phyloP scores from a whole-genome alignment of 768 basidiomycete species.

The Tremella mesenterica region DNA sequence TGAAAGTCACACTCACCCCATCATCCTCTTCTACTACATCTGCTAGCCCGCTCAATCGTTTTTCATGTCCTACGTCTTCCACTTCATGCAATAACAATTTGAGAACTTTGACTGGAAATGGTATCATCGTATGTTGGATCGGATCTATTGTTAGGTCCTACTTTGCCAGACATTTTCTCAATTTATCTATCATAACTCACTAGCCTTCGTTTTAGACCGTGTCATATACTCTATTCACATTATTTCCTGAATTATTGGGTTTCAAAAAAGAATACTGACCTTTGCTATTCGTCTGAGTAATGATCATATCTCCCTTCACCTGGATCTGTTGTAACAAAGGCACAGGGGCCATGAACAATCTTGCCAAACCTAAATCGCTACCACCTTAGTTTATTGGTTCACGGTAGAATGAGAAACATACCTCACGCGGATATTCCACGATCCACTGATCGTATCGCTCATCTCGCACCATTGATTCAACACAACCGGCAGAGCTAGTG shows the following conservation, averaged over 20 bases:
- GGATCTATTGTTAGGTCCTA: conserved; percentile 53
- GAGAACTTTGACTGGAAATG: conserved; percentile 85
- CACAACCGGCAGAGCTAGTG: conserved; percentile 72
- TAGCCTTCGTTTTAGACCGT: conserved; percentile 73
- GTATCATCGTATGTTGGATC: conserved; percentile 70
- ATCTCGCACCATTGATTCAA: conserved; percentile 92
- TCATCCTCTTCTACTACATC: conserved; percentile 46
- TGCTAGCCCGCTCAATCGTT: conserved; percentile 47
- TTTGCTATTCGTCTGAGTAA: conserved; percentile 68
- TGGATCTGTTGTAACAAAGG: conserved; percentile 58
- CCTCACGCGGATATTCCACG: conserved; percentile 80
- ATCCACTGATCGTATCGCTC: conserved; percentile 86
- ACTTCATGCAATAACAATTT: conserved; percentile 81
- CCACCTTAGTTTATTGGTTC: not conserved
- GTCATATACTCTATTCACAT: no score
- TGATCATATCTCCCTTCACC: conserved; percentile 87
- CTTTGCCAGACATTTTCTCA: conserved; percentile 9
- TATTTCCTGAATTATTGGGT: no score
- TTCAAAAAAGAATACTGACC: conserved; percentile 51
- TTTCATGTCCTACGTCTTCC: conserved; percentile 55
- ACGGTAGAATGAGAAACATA: conserved; percentile 13
- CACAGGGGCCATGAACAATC: conserved; percentile 62
- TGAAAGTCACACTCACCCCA: conserved; percentile 23
- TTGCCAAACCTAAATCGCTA: conserved; percentile 66
- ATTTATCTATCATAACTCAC: conserved; percentile 60